Conservation (phyloP, 163 green algal genomes). For the Coccomyxa subellipsoidea region DNA sequence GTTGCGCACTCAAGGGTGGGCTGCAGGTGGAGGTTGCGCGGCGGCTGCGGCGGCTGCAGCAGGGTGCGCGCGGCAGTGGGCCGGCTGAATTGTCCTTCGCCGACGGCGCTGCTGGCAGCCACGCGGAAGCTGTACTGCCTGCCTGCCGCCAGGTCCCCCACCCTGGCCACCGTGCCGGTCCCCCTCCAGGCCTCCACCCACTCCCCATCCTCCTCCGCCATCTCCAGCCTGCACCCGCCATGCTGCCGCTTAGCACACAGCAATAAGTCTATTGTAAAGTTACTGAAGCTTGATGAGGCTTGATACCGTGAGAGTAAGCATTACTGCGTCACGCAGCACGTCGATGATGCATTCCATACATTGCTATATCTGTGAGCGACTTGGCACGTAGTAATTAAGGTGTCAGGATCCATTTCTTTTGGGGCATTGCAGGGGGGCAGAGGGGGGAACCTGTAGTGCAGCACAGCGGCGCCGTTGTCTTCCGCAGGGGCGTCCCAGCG, state of each 20-base stretch:
- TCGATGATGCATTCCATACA: too few relatives aligned
- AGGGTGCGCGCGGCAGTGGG: slow-evolving; percentile 20
- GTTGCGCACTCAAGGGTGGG: not conserved
- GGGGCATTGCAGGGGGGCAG: too few relatives aligned
- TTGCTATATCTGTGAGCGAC: not conserved
- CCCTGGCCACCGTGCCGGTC: slow-evolving; percentile 5
- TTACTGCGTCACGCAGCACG: too few relatives aligned
- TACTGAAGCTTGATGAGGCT: too few relatives aligned
- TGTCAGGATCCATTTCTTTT: too few relatives aligned
- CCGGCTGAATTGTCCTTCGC: slow-evolving; percentile 33
- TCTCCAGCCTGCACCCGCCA: not conserved
- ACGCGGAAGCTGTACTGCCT: slow-evolving; percentile 48
- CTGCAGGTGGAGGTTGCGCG: slow-evolving; percentile 18
- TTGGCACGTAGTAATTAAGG: not conserved
- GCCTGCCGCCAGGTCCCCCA: slow-evolving; percentile 33
- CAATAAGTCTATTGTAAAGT: too few relatives aligned
- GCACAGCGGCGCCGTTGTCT: slow-evolving; percentile 29
- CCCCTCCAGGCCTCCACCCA: slow-evolving; percentile 38
- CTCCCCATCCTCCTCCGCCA: slow-evolving; percentile 1
- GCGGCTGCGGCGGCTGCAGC: slow-evolving; percentile 40
- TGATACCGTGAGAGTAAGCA: too few relatives aligned
- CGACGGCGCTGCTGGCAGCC: slow-evolving; percentile 44
- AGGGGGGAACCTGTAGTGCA: slow-evolving; percentile 22
- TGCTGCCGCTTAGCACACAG: too few relatives aligned
- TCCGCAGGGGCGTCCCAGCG: slow-evolving; percentile 17